Evolutionary conservation across 169 alveolate species (phyloP).

Genomic region (Plasmodium gallinaceum): DNA sequence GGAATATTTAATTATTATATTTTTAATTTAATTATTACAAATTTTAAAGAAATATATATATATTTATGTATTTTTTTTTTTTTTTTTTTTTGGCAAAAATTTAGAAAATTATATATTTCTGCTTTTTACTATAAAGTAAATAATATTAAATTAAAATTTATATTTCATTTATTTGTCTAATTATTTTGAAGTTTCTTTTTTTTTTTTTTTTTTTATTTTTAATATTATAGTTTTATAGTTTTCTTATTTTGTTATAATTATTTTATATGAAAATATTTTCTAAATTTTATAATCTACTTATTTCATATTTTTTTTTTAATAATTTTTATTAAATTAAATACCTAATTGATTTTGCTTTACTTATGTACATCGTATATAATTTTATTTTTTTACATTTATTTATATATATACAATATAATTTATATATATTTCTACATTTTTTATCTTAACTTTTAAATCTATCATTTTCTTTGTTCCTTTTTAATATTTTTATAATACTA

Average conservation of each 20-base stretch:
- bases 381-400: not conserved
- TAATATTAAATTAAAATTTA: not conserved
- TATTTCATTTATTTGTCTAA: slow-evolving; percentile 43
- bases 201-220: slow-evolving; percentile 22
- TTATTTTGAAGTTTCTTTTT: slow-evolving; percentile 15
- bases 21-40: not conserved
- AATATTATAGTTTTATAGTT: not conserved
- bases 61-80: no score
- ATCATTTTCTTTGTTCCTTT: not conserved
- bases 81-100: not conserved
- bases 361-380: not conserved
- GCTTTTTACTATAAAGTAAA: not conserved
- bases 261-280: not conserved
- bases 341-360: slow-evolving; percentile 8
- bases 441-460: not conserved
- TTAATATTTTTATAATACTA: slow-evolving; percentile 7
- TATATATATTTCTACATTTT: not conserved
- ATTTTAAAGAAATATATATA: not conserved
- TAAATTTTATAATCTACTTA: not conserved
- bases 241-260: no score
- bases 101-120: slow-evolving; percentile 11
- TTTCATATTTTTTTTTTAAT: slow-evolving; percentile 14
- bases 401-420: not conserved
- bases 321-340: slow-evolving; percentile 18
- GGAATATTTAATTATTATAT: not conserved